Percentiles rank a stretch among this genome's conserved stretches.
These are phyloP conservation scores for Coemansia sp. DNA, from an alignment of 192 early-diverging fungal genomes.

Conservation along the genomic window DNA sequence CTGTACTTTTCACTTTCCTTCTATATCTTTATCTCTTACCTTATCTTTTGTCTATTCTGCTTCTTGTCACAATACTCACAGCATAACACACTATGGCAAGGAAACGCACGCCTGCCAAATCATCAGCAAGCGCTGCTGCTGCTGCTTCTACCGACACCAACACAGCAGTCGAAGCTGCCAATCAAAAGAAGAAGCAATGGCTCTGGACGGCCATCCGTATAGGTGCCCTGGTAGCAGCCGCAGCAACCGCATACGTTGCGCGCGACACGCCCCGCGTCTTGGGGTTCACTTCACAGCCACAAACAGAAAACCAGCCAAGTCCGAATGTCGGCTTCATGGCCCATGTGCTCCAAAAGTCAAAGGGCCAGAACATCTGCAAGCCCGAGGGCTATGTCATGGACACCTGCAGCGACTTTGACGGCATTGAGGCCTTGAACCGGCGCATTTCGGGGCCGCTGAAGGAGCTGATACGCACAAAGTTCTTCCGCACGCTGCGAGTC, in stretches of 20 bases:
- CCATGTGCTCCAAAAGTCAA: slow-evolving; percentile 52
- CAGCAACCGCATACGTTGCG: slow-evolving; percentile 40
- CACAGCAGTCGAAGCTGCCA: neutral
- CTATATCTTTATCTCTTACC: neutral
- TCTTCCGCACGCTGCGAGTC: slow-evolving; percentile 90
- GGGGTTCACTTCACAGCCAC: slow-evolving; percentile 13
- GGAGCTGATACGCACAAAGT: slow-evolving; percentile 77
- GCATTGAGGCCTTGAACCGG: slow-evolving; percentile 73
- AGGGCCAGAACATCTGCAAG: slow-evolving; percentile 57
- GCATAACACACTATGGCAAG: slow-evolving; percentile 20
- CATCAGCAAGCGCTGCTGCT: neutral
- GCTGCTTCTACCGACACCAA: neutral
- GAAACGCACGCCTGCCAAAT: slow-evolving; percentile 20
- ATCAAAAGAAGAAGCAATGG: slow-evolving; percentile 14
- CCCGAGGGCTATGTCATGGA: slow-evolving; percentile 48
- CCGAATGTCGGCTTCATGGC: slow-evolving; percentile 54
- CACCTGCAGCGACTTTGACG: slow-evolving; percentile 65
- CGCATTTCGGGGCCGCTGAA: slow-evolving; percentile 65
- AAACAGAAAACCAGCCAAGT: slow-evolving; percentile 20
- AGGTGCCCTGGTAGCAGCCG: slow-evolving; percentile 31
- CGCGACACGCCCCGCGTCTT: slow-evolving; percentile 43
- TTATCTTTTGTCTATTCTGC: neutral
- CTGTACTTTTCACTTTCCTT: neutral
- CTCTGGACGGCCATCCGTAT: slow-evolving; percentile 32
- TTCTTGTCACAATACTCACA: neutral